A percentile compares a stretch with the other conserved stretches of the same genome.
Evolutionary conservation across 768 basidiomycete genomes (phyloP).

Genomic region (Gymnopilus junonius): DNA sequence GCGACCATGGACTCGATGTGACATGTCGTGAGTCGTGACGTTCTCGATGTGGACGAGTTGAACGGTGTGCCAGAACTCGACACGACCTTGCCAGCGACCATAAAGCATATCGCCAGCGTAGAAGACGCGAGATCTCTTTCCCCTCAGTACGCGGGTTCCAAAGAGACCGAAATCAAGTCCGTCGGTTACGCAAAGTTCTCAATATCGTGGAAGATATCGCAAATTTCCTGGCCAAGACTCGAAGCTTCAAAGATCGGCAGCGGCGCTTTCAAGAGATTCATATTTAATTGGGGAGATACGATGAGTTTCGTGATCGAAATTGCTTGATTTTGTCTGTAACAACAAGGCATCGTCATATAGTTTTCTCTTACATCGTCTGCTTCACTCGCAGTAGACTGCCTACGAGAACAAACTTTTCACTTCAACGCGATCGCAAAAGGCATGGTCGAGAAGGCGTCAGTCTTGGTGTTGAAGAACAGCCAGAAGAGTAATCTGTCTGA

Average conservation of each 20-base stretch:
- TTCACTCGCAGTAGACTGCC: background rate
- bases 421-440: background rate
- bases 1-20: background rate
- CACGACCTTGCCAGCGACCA: background rate
- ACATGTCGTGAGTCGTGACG: background rate
- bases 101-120: background rate
- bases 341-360: background rate
- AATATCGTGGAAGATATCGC: background rate
- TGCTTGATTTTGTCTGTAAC: constrained; percentile 6
- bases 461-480: background rate
- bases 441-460: background rate
- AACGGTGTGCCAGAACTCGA: background rate
- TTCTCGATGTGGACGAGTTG: background rate
- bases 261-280: background rate
- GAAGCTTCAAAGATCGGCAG: background rate
- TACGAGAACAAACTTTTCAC: background rate
- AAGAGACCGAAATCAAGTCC: background rate
- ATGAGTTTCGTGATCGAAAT: background rate
- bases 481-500: constrained; percentile 1
- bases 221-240: background rate
- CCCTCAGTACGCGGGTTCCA: background rate
- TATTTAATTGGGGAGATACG: background rate
- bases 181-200: background rate
- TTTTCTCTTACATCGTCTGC: background rate
- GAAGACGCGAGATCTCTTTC: background rate